A percentile compares a stretch with the other conserved stretches of the same genome.
phyloP scores from a whole-genome alignment of 176 grass and related monocot genomes.

The maize (Zea mays) region Zm-B73-REFERENCE-NAM-5.0 NC_050103.1:174531501-174532000 shows the following conservation, averaged over 20 bases:
- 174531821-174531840: background rate
- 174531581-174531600: slow-evolving; percentile 84
- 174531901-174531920: background rate
- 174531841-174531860: no score
- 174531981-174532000: slow-evolving; percentile 7
- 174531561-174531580: slow-evolving; percentile 26
- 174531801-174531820: slow-evolving; percentile 20
- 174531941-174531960: slow-evolving; percentile 9
- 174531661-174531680: slow-evolving; percentile 92
- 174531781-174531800: slow-evolving; percentile 3
- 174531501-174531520: slow-evolving; percentile 73
- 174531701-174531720: background rate
- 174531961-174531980: background rate
- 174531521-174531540: slow-evolving; percentile 9
- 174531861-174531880: background rate
- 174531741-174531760: background rate
- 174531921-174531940: background rate
- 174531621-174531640: slow-evolving; percentile 87
- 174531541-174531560: slow-evolving; percentile 12
- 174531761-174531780: background rate
- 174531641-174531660: slow-evolving; percentile 97
- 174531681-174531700: slow-evolving; percentile 1
- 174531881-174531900: background rate
- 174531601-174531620: slow-evolving; percentile 88
- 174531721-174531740: background rate